Conservation (phyloP, 2,329 filamentous ascomycete species). For the Sphaerulina populicola region DNA sequence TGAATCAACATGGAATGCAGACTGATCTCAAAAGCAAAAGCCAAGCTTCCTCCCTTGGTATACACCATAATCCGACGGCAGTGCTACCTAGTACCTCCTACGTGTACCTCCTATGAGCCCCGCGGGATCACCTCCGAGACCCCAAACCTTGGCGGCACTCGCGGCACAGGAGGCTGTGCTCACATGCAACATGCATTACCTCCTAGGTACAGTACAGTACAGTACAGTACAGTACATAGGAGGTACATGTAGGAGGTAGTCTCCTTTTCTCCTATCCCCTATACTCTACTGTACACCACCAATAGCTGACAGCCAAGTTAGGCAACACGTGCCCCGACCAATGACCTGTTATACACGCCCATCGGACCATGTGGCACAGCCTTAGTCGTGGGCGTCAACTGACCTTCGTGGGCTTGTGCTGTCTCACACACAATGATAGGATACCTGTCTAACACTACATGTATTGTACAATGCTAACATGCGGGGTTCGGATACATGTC, state of each 20-base stretch:
- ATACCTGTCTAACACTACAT: background rate
- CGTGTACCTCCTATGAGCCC: too few species aligned
- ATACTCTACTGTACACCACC: too few species aligned
- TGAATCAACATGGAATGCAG: too few species aligned
- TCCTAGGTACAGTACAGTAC: too few species aligned
- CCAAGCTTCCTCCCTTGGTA: background rate
- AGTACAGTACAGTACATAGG: too few species aligned
- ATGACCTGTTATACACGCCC: background rate
- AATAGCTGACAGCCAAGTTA: conserved; percentile 4
- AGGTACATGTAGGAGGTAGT: too few species aligned
- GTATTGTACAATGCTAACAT: conserved; percentile 7
- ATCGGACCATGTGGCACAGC: conserved; percentile 4
- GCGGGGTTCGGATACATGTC: background rate
- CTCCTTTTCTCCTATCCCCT: too few species aligned
- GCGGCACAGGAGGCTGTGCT: conserved; percentile 2
- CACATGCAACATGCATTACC: too few species aligned
- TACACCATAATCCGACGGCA: conserved; percentile 2
- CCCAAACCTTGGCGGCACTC: conserved; percentile 3
- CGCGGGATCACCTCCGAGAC: conserved; percentile 2
- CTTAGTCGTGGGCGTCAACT: conserved; percentile 1
- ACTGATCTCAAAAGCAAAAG: too few species aligned
- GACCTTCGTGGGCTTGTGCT: background rate
- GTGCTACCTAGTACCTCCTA: too few species aligned
- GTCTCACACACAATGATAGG: background rate
- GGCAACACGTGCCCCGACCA: conserved; percentile 3